Evolutionary conservation across 73 alveolate genomes (phyloP), one percentile per base, ranked within the genome.

Genomic region (Blepharisma stoltei): DNA sequence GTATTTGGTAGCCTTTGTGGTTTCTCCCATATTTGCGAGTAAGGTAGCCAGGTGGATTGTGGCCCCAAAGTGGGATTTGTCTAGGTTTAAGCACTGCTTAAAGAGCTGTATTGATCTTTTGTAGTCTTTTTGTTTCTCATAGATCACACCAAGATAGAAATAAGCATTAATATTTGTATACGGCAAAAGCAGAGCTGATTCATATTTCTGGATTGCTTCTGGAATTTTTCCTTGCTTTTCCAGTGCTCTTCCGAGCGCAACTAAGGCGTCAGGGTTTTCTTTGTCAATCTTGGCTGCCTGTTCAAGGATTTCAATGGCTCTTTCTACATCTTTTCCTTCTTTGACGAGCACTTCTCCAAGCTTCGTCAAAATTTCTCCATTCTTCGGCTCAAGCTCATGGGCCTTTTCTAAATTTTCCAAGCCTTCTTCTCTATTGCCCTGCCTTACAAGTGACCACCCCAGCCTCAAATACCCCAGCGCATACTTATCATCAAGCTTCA

Each of bases 1-100:
- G 84, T 93, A 93, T 68, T 93, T 93, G 11, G 88, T 86, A 5
- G 98, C 98, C 81, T 91, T 90, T 47, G 83, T 88, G 47, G 86
- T 46, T 52, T 88, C 95, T 1, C 95, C 95, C n/a, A 82, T 76
- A 54, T 85, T 88, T 20, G 90, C 92, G 67, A 86, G 55, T 25
- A 89, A 78, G 0, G 97, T 88, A 18, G 97, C 98, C 45, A 90
- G 77, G 80, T 93, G 95, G 52, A 93, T 81, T 20, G 90, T 80
- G 9, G 98, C 95, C 6, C 90, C 92, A 18, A 90, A 86, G 54
- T 93, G 98, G 32, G 86, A 90, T 49, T 83, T 68, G 53, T 93
- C 92, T n/a, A 81, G 37, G 49, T 54, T 69, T 32, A 88, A 80
- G 41, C 88, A 73, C 53, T 87, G 70, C 54, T 88, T 88, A 85